A percentile compares a stretch with the other conserved stretches of the same genome.
phyloP scores from a whole-genome alignment of 2,329 filamentous ascomycete genomes.

The Apiospora marii region DNA sequence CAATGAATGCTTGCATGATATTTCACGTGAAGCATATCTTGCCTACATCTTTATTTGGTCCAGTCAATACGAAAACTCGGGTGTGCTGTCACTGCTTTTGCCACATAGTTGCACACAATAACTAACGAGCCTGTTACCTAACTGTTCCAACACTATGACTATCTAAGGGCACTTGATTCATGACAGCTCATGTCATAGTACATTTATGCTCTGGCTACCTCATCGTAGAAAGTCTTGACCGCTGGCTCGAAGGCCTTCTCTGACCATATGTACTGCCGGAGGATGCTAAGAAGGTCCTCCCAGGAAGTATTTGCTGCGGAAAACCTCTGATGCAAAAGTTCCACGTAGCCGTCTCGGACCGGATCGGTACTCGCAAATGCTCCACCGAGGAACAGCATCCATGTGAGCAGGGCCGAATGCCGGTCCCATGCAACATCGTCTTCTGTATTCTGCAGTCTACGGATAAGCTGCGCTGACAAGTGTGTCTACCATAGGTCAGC shows the following conservation, averaged over 20 bases:
- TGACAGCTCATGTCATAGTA: no score
- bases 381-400: not conserved
- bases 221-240: not conserved
- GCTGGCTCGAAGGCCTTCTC: not conserved
- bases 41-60: no score
- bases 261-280: not conserved
- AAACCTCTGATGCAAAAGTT: not conserved
- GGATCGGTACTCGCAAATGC: not conserved
- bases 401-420: not conserved
- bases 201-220: not conserved
- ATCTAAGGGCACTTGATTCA: no score
- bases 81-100: no score
- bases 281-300: not conserved
- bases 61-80: no score
- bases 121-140: no score
- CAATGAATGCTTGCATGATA: no score
- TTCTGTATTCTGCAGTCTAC: not conserved
- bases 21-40: no score
- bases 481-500: not conserved
- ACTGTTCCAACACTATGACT: no score
- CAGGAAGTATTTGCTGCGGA: not conserved
- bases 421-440: not conserved
- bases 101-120: no score
- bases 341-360: not conserved
- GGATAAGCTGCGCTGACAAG: not conserved